Conservation (phyloP, 1,284 basidiomycete species). For the Apiotrichum gamsii region DNA sequence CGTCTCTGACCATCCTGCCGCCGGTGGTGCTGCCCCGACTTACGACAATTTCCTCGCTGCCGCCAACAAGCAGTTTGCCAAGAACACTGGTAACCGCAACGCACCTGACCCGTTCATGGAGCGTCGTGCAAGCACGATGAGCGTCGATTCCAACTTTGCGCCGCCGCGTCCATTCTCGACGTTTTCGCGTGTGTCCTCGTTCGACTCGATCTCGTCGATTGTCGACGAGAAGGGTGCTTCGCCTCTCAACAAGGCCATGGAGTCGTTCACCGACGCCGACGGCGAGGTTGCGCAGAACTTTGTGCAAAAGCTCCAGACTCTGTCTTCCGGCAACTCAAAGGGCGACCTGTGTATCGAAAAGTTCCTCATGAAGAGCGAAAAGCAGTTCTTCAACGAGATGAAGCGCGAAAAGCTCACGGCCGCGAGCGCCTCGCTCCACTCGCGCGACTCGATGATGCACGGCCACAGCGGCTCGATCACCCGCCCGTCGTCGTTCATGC, state of each 20-base stretch:
- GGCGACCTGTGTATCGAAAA: constrained; percentile 84
- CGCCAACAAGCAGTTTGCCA: constrained; percentile 72
- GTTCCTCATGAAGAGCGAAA: constrained; percentile 81
- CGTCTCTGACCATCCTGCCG: constrained; percentile 5
- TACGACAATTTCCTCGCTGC: constrained; percentile 75
- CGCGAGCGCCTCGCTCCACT: constrained; percentile 49
- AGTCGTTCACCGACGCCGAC: constrained; percentile 86
- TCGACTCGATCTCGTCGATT: constrained; percentile 80
- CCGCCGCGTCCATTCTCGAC: constrained; percentile 68
- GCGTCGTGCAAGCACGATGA: constrained; percentile 32
- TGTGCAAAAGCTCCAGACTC: constrained; percentile 70
- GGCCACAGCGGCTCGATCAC: constrained; percentile 49
- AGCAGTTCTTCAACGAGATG: constrained; percentile 82
- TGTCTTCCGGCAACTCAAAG: constrained; percentile 80
- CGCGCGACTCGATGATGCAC: constrained; percentile 61
- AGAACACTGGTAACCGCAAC: constrained; percentile 64
- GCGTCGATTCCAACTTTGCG: constrained; percentile 26
- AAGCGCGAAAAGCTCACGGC: constrained; percentile 64
- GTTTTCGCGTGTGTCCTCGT: constrained; percentile 72
- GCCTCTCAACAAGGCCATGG: constrained; percentile 84
- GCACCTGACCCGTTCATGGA: constrained; percentile 71
- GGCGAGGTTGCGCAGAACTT: constrained; percentile 84
- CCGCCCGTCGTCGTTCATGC: constrained; percentile 19
- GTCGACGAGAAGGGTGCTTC: constrained; percentile 84
- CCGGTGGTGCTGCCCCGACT: background rate